Evolutionary conservation across 768 basidiomycete species (phyloP).

Genomic region (Leccinum subgranulosum): DNA sequence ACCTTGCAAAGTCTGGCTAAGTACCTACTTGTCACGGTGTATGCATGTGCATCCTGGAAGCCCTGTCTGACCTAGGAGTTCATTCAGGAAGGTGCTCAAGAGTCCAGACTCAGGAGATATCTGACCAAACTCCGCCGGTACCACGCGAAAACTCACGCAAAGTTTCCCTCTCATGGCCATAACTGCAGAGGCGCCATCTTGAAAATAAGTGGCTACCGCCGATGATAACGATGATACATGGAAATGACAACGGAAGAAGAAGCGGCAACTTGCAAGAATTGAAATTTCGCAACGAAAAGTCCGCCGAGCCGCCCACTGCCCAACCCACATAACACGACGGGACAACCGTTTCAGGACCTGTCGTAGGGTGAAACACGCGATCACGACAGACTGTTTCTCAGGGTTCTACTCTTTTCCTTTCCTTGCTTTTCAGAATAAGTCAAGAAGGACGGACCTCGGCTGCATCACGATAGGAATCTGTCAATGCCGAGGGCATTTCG

Average conservation of each 20-base stretch:
- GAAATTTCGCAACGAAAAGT: conserved; percentile 1
- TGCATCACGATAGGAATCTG: not conserved
- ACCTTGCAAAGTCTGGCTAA: not conserved
- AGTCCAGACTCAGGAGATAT: not conserved
- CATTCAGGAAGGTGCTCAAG: not conserved
- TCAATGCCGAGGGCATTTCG: not conserved
- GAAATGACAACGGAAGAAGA: conserved; percentile 5
- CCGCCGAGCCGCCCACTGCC: not conserved
- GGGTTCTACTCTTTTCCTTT: not conserved
- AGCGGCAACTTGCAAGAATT: conserved; percentile 4
- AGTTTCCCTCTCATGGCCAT: not conserved
- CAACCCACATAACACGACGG: not conserved
- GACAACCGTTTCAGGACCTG: conserved; percentile 11
- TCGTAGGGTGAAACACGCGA: conserved; percentile 9
- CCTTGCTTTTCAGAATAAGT: not conserved
- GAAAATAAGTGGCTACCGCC: conserved; percentile 2
- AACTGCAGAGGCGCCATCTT: not conserved
- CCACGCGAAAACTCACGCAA: not conserved
- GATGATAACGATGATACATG: not conserved
- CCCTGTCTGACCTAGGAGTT: not conserved
- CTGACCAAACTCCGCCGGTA: not conserved
- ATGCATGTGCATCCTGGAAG: not conserved
- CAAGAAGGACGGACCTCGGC: not conserved
- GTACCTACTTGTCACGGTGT: not conserved
- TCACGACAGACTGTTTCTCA: conserved; percentile 1